Percentiles rank a stretch among this genome's conserved stretches.
Conservation (phyloP, 371 early-diverging fungal genomes). For the Mortierella sp. region DNA sequence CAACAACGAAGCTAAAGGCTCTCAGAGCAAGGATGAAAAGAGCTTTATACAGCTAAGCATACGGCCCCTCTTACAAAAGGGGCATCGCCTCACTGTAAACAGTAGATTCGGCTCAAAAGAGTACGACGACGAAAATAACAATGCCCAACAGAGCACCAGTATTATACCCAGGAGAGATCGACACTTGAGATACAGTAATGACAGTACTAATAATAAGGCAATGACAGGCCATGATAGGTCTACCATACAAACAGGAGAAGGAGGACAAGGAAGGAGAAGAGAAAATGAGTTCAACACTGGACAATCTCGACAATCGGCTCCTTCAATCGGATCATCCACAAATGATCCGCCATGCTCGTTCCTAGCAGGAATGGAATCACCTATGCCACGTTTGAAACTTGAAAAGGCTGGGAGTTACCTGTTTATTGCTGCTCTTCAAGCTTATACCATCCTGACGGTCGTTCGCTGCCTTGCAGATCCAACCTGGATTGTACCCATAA, state of each 20-base stretch:
- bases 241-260: neutral
- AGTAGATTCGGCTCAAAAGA: conserved; percentile 11
- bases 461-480: conserved; percentile 48
- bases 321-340: conserved; percentile 2
- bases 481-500: conserved; percentile 35
- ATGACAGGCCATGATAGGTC: neutral
- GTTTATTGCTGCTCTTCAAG: conserved; percentile 32
- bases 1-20: neutral
- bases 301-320: neutral
- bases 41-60: neutral
- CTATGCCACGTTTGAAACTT: conserved; percentile 21
- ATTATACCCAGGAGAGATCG: neutral
- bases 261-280: neutral
- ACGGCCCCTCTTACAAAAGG: neutral
- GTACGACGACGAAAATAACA: conserved; percentile 15
- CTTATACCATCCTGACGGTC: conserved; percentile 42
- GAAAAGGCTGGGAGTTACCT: conserved; percentile 34
- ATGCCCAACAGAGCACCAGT: neutral
- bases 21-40: neutral
- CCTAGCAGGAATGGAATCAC: neutral
- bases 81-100: conserved; percentile 5
- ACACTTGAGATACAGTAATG: neutral
- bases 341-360: conserved; percentile 3
- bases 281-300: neutral
- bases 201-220: neutral